Evolutionary conservation across 257 asterid species (phyloP).

Genomic region (Voacanga thouarsii): DNA sequence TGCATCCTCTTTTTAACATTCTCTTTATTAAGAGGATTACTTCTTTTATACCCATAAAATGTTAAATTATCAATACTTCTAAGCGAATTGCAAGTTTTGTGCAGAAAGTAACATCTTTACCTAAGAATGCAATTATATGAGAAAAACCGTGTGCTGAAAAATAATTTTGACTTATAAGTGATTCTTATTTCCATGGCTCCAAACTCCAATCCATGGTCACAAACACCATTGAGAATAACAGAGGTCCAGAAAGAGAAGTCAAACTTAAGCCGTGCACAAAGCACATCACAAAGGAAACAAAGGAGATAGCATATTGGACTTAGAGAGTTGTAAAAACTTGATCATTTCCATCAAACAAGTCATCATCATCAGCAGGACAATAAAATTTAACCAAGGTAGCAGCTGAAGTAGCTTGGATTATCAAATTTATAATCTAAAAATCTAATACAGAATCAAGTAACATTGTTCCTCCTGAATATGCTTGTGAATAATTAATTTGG

Average conservation of each 20-base stretch:
- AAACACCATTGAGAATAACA: not conserved
- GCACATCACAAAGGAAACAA: not conserved
- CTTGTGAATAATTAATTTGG: not conserved
- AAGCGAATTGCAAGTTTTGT: not conserved
- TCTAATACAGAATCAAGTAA: too few relatives aligned
- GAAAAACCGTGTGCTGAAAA: not conserved
- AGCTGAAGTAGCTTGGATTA: not conserved
- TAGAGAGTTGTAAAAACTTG: not conserved
- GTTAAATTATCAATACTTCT: too few relatives aligned
- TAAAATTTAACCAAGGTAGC: not conserved
- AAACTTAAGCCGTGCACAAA: not conserved
- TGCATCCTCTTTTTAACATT: not conserved
- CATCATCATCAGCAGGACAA: not conserved
- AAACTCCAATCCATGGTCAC: not conserved
- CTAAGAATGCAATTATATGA: not conserved
- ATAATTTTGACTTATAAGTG: not conserved
- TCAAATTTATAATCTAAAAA: not conserved
- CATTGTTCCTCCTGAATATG: not conserved
- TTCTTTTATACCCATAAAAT: not conserved
- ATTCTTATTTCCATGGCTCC: too few relatives aligned
- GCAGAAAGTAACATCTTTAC: not conserved
- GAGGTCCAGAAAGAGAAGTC: not conserved
- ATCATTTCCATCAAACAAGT: not conserved
- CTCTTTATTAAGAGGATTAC: not conserved
- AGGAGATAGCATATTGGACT: not conserved